Evolutionary conservation across 225 moss, liverwort and hornwort species (phyloP).

Genomic region (Sphagnum tenellum): DNA sequence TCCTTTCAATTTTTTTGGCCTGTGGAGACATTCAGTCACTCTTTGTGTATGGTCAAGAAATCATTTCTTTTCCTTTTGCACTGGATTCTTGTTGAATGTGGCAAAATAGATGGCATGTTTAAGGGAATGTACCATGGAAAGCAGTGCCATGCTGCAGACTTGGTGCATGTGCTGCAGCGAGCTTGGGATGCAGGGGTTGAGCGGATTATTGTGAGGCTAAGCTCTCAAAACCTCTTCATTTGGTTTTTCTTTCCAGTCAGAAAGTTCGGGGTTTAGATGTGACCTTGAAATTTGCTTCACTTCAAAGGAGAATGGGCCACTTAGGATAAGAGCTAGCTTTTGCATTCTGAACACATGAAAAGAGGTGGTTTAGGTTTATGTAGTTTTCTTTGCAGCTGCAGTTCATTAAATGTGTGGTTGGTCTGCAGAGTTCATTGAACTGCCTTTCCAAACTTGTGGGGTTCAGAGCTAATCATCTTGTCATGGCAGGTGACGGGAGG

Average conservation of each 20-base stretch:
- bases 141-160: conserved; percentile 71
- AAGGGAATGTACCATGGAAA: conserved; percentile 83
- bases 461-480: neutral
- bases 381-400: neutral
- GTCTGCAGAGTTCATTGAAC: neutral
- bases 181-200: conserved; percentile 97
- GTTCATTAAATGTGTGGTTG: neutral
- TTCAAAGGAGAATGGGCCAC: too few relatives aligned
- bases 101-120: conserved; percentile 83
- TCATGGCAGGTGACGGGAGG: conserved; percentile 75
- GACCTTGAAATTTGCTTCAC: too few relatives aligned
- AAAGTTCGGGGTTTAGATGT: too few relatives aligned
- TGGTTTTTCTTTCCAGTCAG: too few relatives aligned
- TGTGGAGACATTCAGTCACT: neutral
- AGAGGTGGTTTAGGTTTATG: neutral
- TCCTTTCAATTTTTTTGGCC: neutral
- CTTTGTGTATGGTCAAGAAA: neutral
- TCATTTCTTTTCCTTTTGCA: conserved; percentile 1
- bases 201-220: conserved; percentile 73
- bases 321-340: neutral
- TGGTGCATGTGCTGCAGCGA: conserved; percentile 69
- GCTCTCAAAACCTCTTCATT: too few relatives aligned
- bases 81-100: neutral
- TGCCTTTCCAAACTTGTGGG: neutral
- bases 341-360: neutral